Percentiles rank a stretch among this genome's conserved stretches.
Conservation (phyloP, 495 filamentous ascomycete species). For the Penicillium goetzii region DNA sequence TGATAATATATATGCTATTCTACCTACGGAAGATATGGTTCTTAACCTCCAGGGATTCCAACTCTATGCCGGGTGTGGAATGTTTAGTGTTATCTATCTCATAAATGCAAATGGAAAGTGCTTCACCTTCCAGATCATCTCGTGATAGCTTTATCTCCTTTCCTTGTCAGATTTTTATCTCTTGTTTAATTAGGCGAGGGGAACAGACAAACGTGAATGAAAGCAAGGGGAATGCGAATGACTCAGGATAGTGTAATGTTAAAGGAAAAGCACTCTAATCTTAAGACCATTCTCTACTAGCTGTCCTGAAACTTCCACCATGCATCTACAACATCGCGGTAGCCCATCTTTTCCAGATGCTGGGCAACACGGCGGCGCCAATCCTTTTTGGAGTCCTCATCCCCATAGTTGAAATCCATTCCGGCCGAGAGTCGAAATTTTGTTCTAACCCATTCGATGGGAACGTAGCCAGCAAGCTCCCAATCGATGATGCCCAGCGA, state of each 20-base stretch:
- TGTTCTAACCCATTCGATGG: conserved; percentile 37
- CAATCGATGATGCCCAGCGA: conserved; percentile 40
- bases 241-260: conserved; percentile 1
- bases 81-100: too few species aligned
- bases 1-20: too few species aligned
- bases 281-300: conserved; percentile 7
- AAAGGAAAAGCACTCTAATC: conserved; percentile 1
- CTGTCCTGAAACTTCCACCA: conserved; percentile 17
- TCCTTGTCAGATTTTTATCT: too few species aligned
- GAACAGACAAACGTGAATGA: too few species aligned
- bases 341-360: conserved; percentile 20
- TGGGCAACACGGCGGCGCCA: conserved; percentile 19
- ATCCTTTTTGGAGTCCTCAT: conserved; percentile 17
- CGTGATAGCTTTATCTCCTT: too few species aligned
- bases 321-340: conserved; percentile 16
- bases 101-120: too few species aligned
- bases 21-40: too few species aligned
- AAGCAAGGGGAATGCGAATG: too few species aligned
- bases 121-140: too few species aligned
- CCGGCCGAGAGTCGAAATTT: conserved; percentile 31
- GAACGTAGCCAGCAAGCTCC: conserved; percentile 39
- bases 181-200: too few species aligned
- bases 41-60: too few species aligned
- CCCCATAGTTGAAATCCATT: conserved; percentile 28
- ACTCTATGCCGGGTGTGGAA: too few species aligned